phyloP scores from a whole-genome alignment of 805 yeast species.

The Cyberlindnera mississippiensis region DNA sequence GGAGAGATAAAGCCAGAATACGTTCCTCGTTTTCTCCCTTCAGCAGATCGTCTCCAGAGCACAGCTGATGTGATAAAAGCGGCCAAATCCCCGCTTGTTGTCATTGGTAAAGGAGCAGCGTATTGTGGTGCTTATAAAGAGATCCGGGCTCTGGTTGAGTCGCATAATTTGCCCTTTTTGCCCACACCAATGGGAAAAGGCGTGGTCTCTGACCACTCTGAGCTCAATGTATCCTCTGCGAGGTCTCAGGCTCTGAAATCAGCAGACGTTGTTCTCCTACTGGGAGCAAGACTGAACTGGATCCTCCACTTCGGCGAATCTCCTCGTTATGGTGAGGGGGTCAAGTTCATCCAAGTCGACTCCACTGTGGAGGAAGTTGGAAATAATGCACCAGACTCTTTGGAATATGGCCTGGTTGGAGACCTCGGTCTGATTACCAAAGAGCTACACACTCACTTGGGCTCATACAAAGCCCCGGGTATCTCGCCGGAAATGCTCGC shows the following conservation, averaged over 20 bases:
- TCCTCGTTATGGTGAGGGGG: slow-evolving; percentile 46
- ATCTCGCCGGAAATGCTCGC: slow-evolving; percentile 27
- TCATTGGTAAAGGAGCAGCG: slow-evolving; percentile 67
- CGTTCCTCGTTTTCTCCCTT: slow-evolving; percentile 36
- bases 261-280: slow-evolving; percentile 55
- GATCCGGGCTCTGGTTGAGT: slow-evolving; percentile 38
- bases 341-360: slow-evolving; percentile 56
- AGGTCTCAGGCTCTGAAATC: slow-evolving; percentile 53
- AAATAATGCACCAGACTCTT: slow-evolving; percentile 33
- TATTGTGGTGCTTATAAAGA: slow-evolving; percentile 38
- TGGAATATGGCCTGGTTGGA: slow-evolving; percentile 48
- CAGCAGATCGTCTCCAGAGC: slow-evolving; percentile 29
- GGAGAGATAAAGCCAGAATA: slow-evolving; percentile 5
- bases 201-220: slow-evolving; percentile 47
- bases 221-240: slow-evolving; percentile 55
- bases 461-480: slow-evolving; percentile 31
- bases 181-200: slow-evolving; percentile 85
- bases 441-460: slow-evolving; percentile 31
- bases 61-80: slow-evolving; percentile 33
- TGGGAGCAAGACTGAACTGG: slow-evolving; percentile 74
- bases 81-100: slow-evolving; percentile 47
- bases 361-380: slow-evolving; percentile 50
- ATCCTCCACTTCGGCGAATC: slow-evolving; percentile 61
- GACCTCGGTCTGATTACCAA: slow-evolving; percentile 43
- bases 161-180: slow-evolving; percentile 48